Percentiles rank a stretch among this genome's conserved stretches.
Evolutionary conservation across 345 rosid species (phyloP).

Genomic region (Populus ilicifolia): DNA sequence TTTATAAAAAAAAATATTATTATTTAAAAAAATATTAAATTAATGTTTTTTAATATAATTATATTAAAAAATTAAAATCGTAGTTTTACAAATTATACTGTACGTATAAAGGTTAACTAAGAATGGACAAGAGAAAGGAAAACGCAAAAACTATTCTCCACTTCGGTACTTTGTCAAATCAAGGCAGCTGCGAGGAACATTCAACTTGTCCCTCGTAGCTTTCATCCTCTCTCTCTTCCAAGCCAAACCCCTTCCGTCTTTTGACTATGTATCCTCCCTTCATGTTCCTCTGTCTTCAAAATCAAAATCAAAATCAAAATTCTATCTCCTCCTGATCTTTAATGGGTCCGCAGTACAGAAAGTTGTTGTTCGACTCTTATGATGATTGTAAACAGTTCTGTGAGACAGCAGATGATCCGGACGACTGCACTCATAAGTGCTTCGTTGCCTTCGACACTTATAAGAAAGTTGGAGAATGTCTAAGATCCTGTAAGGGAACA

Average conservation of each 20-base stretch:
- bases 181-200: neutral
- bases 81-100: too few relatives aligned
- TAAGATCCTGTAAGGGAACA: too few relatives aligned
- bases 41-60: too few relatives aligned
- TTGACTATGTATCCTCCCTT: neutral
- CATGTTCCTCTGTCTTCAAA: neutral
- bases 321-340: neutral
- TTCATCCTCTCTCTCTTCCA: neutral
- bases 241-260: neutral
- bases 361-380: neutral
- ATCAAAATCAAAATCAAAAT: neutral
- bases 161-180: neutral
- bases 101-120: too few relatives aligned
- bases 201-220: too few relatives aligned
- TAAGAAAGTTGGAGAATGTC: too few relatives aligned
- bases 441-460: neutral
- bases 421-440: neutral
- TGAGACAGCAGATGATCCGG: neutral
- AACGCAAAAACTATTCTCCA: too few relatives aligned
- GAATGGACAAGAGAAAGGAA: too few relatives aligned
- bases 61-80: too few relatives aligned
- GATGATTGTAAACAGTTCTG: neutral
- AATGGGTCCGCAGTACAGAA: conserved; percentile 14
- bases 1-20: too few relatives aligned
- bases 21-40: too few relatives aligned